These are phyloP conservation scores for Coniochaeta hoffmannii DNA, from an alignment of 2,329 filamentous ascomycete species.

Conservation along the genomic window DNA sequence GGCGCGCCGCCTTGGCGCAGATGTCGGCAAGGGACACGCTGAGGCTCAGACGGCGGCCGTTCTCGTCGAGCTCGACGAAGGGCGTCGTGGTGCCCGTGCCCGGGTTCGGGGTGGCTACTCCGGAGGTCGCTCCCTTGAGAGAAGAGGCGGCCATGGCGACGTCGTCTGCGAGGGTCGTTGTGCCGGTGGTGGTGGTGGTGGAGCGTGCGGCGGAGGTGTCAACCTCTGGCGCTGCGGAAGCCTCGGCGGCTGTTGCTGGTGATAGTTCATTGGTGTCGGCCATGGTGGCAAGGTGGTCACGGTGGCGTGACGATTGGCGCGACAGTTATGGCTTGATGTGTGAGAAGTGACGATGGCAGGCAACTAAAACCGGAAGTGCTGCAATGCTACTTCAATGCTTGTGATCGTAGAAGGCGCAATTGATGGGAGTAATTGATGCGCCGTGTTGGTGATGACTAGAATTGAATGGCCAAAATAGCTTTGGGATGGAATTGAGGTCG, in stretches of 20 bases:
- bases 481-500: neutral
- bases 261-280: neutral
- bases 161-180: neutral
- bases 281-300: neutral
- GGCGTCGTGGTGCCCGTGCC: constrained; percentile 23
- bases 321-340: neutral
- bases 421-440: neutral
- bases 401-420: neutral
- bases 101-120: neutral
- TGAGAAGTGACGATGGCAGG: too few relatives aligned
- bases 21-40: constrained; percentile 69
- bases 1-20: constrained; percentile 69
- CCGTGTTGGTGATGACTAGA: neutral
- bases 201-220: neutral
- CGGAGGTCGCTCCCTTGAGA: neutral
- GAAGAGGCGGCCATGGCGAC: neutral
- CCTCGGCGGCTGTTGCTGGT: neutral
- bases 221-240: neutral
- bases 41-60: constrained; percentile 24
- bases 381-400: neutral
- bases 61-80: constrained; percentile 21
- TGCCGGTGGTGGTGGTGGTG: neutral
- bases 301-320: neutral
- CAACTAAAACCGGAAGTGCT: neutral
- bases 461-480: neutral